Evolutionary conservation across 345 rosid genomes (phyloP), one percentile per base, ranked within the genome.

Genomic region (Moricandia arvensis): DNA sequence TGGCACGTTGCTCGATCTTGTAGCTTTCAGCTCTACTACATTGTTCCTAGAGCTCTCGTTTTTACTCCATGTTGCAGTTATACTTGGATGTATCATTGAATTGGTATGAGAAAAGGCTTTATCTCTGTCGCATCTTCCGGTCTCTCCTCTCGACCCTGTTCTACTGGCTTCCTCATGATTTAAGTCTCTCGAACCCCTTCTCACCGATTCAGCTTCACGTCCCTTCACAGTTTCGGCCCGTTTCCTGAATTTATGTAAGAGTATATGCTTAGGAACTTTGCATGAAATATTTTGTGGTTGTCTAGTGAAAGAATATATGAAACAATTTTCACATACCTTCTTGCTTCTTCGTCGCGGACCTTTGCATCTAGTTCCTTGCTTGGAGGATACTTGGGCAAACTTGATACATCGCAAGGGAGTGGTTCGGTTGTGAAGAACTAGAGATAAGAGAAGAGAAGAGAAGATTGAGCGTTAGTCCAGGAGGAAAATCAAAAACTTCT

Each of bases 291-390:
- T 51, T 27, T 71, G 41, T 38, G 11, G 26, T 18, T 53, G 1
- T 21, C 24, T 21, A 21, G 24, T 21, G 24, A 21, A 15, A 49
- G 17, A 29, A 8, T 26, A 55, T 21, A 10, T 6, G 21, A 35
- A 49, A 10, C 12, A 4, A 12, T 57, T 29, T 6, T 47, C 4
- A 65, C 26, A 54, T 66, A 65, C 97, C 83, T 85, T 86, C 85
- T 85, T 73, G 83, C 89, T 86, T 86, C 93, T 73, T 77, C 87
- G 15, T 87, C 75, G 0, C 89, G 83, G 54, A 81, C 62, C 78
- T 85, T 92, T 80, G 84, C 86, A 63, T 90, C 93, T 6, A 90
- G 83, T 73, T 92, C 96, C 79, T 90, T 92, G 82, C 92, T 88
- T 29, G 97, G 97, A 54, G 88, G 87, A 76, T 86, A 85, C 75